phyloP scores from a whole-genome alignment of 768 basidiomycete species.

The Russula vinacea region DNA sequence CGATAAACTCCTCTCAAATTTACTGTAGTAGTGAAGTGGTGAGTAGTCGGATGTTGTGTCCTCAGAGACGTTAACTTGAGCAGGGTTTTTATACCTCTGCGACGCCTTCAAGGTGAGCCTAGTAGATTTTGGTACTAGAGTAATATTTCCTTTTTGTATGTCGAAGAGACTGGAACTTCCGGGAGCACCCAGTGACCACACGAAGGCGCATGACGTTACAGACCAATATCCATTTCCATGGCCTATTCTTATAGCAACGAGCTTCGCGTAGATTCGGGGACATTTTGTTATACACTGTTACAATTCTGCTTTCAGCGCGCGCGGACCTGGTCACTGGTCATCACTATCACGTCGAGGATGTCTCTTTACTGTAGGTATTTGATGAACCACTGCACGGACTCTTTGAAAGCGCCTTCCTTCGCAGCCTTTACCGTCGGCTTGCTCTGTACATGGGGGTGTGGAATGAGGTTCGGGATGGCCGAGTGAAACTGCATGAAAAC shows the following conservation, averaged over 20 bases:
- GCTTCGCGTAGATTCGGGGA: neutral
- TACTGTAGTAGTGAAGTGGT: constrained; percentile 29
- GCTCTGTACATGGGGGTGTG: constrained; percentile 28
- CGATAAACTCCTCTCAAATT: constrained; percentile 32
- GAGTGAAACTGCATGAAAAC: constrained; percentile 1
- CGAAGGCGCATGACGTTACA: too few relatives aligned
- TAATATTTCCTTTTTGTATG: neutral
- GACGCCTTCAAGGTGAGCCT: neutral
- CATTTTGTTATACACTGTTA: neutral
- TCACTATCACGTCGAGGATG: neutral
- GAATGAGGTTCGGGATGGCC: constrained; percentile 19
- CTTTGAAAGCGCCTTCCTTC: constrained; percentile 44
- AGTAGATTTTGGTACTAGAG: neutral
- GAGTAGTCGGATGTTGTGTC: neutral
- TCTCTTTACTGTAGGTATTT: constrained; percentile 32
- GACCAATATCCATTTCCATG: too few relatives aligned
- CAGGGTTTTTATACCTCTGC: constrained; percentile 8
- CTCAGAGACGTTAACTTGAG: neutral
- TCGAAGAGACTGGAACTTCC: constrained; percentile 4
- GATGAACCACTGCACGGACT: constrained; percentile 39
- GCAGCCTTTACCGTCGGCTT: constrained; percentile 37
- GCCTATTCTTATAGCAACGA: neutral
- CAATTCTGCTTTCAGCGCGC: neutral
- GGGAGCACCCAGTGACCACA: neutral
- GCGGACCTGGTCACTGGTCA: too few relatives aligned